phyloP scores from a whole-genome alignment of 805 yeast species.

The Tetrapisispora phaffii region DNA sequence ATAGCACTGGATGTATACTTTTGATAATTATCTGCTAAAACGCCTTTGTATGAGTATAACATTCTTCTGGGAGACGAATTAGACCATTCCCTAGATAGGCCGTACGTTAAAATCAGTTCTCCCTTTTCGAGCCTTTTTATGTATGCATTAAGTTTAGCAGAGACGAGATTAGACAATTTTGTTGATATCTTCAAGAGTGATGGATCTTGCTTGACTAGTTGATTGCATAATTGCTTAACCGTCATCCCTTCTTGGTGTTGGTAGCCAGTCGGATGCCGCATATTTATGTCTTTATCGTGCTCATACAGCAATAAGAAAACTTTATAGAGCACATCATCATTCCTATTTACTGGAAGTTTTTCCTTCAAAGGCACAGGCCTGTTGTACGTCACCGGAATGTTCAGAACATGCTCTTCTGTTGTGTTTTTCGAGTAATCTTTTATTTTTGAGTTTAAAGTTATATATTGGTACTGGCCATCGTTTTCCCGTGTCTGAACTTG shows the following conservation, averaged over 20 bases:
- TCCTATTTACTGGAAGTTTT: conserved; percentile 32
- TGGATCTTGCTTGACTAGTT: conserved; percentile 61
- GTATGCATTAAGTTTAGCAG: conserved; percentile 80
- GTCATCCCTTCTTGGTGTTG: conserved; percentile 59
- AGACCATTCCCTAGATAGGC: conserved; percentile 81
- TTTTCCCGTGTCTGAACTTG: background rate
- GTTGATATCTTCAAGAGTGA: conserved; percentile 74
- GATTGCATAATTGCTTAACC: conserved; percentile 79
- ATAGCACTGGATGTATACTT: conserved; percentile 40
- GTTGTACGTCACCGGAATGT: conserved; percentile 67
- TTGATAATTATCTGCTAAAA: conserved; percentile 62
- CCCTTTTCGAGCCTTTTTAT: conserved; percentile 81
- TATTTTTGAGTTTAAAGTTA: conserved; percentile 1
- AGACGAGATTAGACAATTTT: conserved; percentile 68
- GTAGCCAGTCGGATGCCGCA: background rate
- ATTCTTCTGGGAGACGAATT: conserved; percentile 81
- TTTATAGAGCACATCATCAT: conserved; percentile 66
- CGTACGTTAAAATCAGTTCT: conserved; percentile 59
- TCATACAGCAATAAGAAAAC: conserved; percentile 64
- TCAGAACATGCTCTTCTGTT: background rate
- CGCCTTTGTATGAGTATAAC: conserved; percentile 79
- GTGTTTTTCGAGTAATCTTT: conserved; percentile 4
- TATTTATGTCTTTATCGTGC: conserved; percentile 46
- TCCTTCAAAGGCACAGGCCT: conserved; percentile 63
- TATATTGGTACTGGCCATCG: background rate